Conservation (phyloP, 2,329 filamentous ascomycete genomes). For the Aspergillus terreus region DNA sequence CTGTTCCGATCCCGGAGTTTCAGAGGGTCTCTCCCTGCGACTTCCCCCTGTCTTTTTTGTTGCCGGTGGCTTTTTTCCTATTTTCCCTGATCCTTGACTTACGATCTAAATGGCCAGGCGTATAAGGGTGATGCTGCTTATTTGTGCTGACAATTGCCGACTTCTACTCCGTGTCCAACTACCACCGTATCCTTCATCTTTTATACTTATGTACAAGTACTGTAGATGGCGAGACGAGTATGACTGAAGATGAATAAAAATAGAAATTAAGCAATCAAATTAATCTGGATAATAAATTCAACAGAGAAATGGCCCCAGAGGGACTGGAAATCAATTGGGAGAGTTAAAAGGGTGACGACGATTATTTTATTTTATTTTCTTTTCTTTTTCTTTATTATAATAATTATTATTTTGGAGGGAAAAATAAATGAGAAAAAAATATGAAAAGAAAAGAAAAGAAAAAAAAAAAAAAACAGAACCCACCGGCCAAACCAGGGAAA, state of each 20-base stretch:
- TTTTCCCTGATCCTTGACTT: not conserved
- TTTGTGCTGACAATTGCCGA: no score
- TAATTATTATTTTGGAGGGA: not conserved
- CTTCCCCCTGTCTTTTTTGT: constrained; percentile 8
- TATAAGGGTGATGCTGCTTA: no score
- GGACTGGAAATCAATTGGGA: not conserved
- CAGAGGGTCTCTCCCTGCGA: constrained; percentile 11
- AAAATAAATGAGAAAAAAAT: constrained; percentile 1
- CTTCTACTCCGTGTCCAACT: not conserved
- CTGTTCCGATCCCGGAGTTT: constrained; percentile 19
- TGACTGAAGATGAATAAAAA: constrained; percentile 7
- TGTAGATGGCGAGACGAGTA: not conserved
- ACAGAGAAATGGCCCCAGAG: not conserved
- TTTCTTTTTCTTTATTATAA: no score
- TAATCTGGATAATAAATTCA: constrained; percentile 7
- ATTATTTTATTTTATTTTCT: no score
- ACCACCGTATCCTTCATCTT: not conserved
- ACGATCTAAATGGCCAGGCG: no score
- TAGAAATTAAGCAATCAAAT: constrained; percentile 13
- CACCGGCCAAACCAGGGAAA: constrained; percentile 9
- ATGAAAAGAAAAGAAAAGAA: not conserved
- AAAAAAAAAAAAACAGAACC: constrained; percentile 4
- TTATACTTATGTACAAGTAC: not conserved
- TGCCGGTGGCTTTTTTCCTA: not conserved
- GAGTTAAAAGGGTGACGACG: not conserved